These are phyloP conservation scores for Sugiyamaella mastotermitis DNA, from an alignment of 805 yeast species.

Conservation along the genomic window DNA sequence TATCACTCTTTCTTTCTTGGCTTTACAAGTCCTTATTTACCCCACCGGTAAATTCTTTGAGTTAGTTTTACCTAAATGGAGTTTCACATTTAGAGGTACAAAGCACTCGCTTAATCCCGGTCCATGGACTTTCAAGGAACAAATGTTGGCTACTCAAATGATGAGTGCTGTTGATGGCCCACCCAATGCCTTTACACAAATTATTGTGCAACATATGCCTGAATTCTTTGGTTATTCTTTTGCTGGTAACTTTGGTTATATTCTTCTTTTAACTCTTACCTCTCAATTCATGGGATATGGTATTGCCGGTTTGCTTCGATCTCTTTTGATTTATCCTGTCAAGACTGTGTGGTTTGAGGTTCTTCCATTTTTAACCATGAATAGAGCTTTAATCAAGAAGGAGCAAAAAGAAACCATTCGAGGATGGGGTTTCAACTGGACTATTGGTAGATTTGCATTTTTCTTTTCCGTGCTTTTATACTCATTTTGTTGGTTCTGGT, in stretches of 20 bases:
- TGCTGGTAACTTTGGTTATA: constrained; percentile 42
- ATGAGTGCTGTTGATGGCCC: constrained; percentile 28
- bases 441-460: constrained; percentile 43
- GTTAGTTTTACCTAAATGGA: constrained; percentile 40
- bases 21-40: constrained; percentile 53
- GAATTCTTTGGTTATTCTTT: constrained; percentile 16
- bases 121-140: constrained; percentile 57
- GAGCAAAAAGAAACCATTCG: constrained; percentile 39
- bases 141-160: constrained; percentile 46
- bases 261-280: constrained; percentile 45
- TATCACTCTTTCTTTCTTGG: constrained; percentile 44
- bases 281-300: constrained; percentile 63
- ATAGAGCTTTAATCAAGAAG: constrained; percentile 36
- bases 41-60: constrained; percentile 50
- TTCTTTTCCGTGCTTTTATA: constrained; percentile 38
- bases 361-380: constrained; percentile 44
- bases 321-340: constrained; percentile 48
- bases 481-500: constrained; percentile 56
- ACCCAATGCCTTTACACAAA: constrained; percentile 9
- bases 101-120: constrained; percentile 49
- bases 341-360: constrained; percentile 50
- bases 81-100: constrained; percentile 35
- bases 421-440: constrained; percentile 60
- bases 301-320: constrained; percentile 58
- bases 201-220: constrained; percentile 10